A percentile compares a stretch with the other conserved stretches of the same genome.
phyloP scores from a whole-genome alignment of 306 rosid genomes.

The Rosa multiflora region DNA sequence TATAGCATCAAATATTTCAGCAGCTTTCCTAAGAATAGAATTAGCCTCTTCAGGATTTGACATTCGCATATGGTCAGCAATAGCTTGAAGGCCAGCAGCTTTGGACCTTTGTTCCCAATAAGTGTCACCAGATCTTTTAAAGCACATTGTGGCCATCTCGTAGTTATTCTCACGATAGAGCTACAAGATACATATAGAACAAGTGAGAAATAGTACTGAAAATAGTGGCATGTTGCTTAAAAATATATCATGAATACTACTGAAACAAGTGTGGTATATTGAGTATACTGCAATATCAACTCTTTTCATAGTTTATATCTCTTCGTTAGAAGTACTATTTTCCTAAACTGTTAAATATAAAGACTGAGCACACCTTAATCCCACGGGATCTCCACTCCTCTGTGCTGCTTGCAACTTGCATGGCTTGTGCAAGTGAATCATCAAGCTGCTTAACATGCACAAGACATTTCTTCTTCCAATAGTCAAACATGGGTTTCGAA shows the following conservation, averaged over 20 bases:
- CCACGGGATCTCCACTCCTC: slow-evolving; percentile 62
- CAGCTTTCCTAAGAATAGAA: slow-evolving; percentile 48
- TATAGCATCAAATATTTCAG: slow-evolving; percentile 43
- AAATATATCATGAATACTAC: neutral
- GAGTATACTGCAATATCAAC: too few species aligned
- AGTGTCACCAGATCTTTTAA: slow-evolving; percentile 47
- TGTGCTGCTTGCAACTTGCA: slow-evolving; percentile 51
- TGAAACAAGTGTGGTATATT: too few species aligned
- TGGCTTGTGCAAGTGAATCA: slow-evolving; percentile 44
- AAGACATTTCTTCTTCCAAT: slow-evolving; percentile 48
- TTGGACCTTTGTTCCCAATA: slow-evolving; percentile 43
- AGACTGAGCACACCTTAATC: slow-evolving; percentile 35
- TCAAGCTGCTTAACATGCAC: slow-evolving; percentile 47
- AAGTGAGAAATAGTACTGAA: neutral
- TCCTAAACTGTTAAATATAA: neutral
- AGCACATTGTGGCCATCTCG: slow-evolving; percentile 53
- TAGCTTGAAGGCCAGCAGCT: slow-evolving; percentile 49
- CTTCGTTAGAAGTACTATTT: too few species aligned
- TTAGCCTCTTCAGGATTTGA: slow-evolving; percentile 31
- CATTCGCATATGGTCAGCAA: slow-evolving; percentile 33
- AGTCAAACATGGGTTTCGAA: slow-evolving; percentile 47
- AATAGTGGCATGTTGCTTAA: neutral
- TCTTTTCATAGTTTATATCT: too few species aligned
- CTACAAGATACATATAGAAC: slow-evolving; percentile 29
- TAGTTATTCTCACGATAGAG: slow-evolving; percentile 42